Base-by-base conservation (phyloP, 2,329 filamentous ascomycete species). In the Aspergillus alliaceus region DNA sequence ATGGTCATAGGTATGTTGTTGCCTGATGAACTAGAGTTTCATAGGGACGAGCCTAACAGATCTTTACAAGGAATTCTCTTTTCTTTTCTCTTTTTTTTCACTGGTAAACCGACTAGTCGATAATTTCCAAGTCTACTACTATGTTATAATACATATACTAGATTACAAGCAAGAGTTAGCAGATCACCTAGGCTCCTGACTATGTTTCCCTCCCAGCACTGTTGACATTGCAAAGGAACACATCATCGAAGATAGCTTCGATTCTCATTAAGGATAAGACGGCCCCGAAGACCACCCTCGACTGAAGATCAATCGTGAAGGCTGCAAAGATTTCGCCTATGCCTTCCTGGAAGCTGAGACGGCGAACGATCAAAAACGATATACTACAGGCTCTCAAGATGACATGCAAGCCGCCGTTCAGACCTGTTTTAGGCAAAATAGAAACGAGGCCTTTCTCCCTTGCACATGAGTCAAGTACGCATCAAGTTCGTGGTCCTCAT, bases 381-480 rank as follows among this genome's bases (percentile, higher is more conserved):
- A 25, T 42, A 25, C 20, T 42, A 25, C 22, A 15, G 4, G 22
- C 14, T 14, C 24, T 9, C 4, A 48, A 53, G 15, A 53, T 15
- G 18, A 12, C 11, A 52, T 18, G 25, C 14, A n/a, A 27, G 24
- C n/a, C 12, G 22, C n/a, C 12, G 11, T 29, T 52, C 24, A 69
- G 11, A 68, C 64, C 37, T 68, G 64, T 34, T 64, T 68, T 46
- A 79, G 64, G 34, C 71, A 69, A 53, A 83, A 78, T 14, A 79
- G 68, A 71, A 87, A 85, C 6, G 77, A 81, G 14, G 80, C 79
- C 67, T 85, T 85, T 68, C 78, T 73, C 35, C 76, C 80, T 61
- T 84, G 77, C 25, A 88, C 79, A 68, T 90, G 87, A 47, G 82
- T 79, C 63, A 95, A 72, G 73, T 93, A 93, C 0, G 87, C 87